Base-by-base conservation (phyloP, 371 early-diverging fungal species). In the Actinomortierella wolfii region DNA sequence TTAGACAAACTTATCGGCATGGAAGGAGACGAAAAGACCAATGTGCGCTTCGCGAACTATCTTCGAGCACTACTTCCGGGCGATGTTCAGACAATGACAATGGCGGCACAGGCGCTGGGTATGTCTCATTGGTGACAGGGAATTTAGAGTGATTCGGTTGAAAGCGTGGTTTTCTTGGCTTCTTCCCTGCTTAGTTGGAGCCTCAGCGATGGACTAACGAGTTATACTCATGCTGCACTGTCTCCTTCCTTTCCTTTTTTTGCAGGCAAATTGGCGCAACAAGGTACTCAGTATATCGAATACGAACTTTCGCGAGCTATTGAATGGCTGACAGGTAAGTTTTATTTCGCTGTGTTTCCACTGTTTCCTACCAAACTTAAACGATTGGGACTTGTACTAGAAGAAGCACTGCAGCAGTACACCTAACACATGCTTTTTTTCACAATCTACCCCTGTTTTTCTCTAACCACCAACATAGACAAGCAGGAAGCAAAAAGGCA, bases 241-340 rank as follows among this genome's bases (percentile, higher is more conserved):
- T 40, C 34, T 11, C 11, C 34, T 34, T 34, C 11, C 34, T 34
- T 34, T 34, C 34, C 11, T 34, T 34, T 45, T 1, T 47, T n/a
- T 50, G n/a, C 54, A 89, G 90, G 91, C 9, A 83, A 86, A 18
- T 76, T 94, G 63, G 94, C 92, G 0, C 81, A 85, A 15, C 84
- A 89, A 48, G 89, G 92, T 23, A 89, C 94, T 7, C 93, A 94
- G 63, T 84, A 91, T 54, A 93, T 94, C 2, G 94, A 94, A 57
- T 88, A 89, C 50, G 94, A 96, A 76, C 90, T 94, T 9, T 93
- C 93, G 67, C 81, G 92, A 56, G 92, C 94, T 0, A 61, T 96
- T 21, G 97, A 96, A 74, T 95, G 93, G 92, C 78, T 96, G 42
- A 94, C 93, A 76, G 91, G 89, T 86, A 74, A 14, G 49, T 34